phyloP scores from a whole-genome alignment of 2,329 filamentous ascomycete genomes.

The Setomelanomma holmii region DNA sequence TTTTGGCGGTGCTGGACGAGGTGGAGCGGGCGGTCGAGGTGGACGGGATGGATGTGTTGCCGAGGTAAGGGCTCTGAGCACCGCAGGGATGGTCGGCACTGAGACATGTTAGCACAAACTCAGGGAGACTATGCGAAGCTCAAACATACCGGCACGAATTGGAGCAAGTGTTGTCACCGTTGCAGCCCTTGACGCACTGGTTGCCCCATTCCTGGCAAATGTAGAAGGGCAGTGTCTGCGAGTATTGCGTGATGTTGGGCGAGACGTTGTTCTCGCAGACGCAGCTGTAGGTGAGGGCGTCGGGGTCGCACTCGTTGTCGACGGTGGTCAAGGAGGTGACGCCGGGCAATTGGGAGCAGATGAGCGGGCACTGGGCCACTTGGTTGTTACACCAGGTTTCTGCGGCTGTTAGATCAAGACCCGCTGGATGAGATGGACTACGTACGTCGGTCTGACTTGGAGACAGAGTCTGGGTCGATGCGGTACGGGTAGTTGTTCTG shows the following conservation, averaged over 20 bases:
- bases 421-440: not conserved
- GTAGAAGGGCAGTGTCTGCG: constrained; percentile 79
- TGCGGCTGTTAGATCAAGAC: constrained; percentile 41
- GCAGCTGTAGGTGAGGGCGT: constrained; percentile 72
- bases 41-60: constrained; percentile 63
- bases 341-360: constrained; percentile 70
- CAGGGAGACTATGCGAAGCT: not conserved
- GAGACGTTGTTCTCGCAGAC: constrained; percentile 70
- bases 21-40: constrained; percentile 51
- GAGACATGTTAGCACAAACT: constrained; percentile 3
- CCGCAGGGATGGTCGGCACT: constrained; percentile 73
- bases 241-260: constrained; percentile 79
- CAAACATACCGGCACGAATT: constrained; percentile 60
- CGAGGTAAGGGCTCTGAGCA: constrained; percentile 67
- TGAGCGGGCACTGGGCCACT: constrained; percentile 70
- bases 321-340: constrained; percentile 53
- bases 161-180: constrained; percentile 65
- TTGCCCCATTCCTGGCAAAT: constrained; percentile 74
- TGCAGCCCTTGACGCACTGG: constrained; percentile 70
- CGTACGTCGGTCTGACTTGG: constrained; percentile 61
- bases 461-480: constrained; percentile 69
- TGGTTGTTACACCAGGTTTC: constrained; percentile 72
- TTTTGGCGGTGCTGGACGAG: constrained; percentile 33
- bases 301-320: constrained; percentile 71
- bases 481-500: constrained; percentile 49